Base-by-base conservation (phyloP, 1,284 basidiomycete species). In the Ustilago xerochloae region DNA sequence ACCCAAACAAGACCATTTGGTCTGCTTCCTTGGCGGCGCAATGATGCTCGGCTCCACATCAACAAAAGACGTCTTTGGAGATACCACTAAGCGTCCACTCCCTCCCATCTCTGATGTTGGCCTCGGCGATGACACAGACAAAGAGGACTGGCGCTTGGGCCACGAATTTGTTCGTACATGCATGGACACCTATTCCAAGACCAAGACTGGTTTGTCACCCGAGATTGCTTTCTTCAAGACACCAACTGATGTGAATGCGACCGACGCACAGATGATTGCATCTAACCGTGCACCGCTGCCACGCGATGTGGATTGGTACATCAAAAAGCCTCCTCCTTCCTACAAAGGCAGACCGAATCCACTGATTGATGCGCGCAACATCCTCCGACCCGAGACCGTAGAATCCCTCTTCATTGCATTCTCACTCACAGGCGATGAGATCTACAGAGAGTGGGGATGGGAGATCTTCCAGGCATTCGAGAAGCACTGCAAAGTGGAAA, bases 1-100 rank as follows among this genome's bases (percentile, higher is more conserved):
- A 1, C 91, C 92, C 15, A 96, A 97, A 85, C 95, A 98, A 86
- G 95, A 98, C 84, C 95, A 97, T 84, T 89, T 98, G 20, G 94
- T 93, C 1, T 97, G 95, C 85, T 98, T 97, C 89, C 86, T 97
- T 46, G 94, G 91, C 33, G 94, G 94, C 6, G 92, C 92, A 2
- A 89, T 97, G 75, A 91, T 97, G 88, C 89, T 97, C 6, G 94
- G 95, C 20, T 91, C 94, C 13, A 63, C 63, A 10, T 70, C 67
- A 7, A 28, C 35, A 0, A 28, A 52, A 3, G 74, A 77, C 53
- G 52, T 60, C 30, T 63, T 67, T 30, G 77, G 64, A 2, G 54
- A 60, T 18, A 29, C n/a, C 1, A 18, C 43, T 46, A 53, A 74
- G 47, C 48, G 52, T 2, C 70, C 57, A 0, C 46, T 69, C 7